Conservation (phyloP, 2,329 filamentous ascomycete species). For the Colletotrichum tofieldiae region DNA sequence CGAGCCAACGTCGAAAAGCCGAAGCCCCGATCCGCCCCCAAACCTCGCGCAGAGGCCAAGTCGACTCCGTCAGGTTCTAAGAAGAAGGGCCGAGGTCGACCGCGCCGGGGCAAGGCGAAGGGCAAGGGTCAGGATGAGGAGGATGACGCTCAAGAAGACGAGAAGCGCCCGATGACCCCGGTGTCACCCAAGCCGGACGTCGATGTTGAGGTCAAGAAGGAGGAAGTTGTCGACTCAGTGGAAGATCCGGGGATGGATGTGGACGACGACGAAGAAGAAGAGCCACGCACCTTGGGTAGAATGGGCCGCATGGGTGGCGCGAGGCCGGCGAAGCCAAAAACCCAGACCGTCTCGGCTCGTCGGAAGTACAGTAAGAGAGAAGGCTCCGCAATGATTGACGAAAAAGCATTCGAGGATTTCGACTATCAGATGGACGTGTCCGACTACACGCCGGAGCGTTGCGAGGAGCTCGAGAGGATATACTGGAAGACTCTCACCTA, state of each 20-base stretch:
- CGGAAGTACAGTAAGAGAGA: slow-evolving; percentile 89
- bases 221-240: slow-evolving; percentile 63
- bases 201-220: slow-evolving; percentile 48
- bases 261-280: slow-evolving; percentile 59
- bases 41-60: slow-evolving; percentile 46
- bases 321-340: slow-evolving; percentile 70
- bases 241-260: slow-evolving; percentile 60
- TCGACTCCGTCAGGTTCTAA: slow-evolving; percentile 53
- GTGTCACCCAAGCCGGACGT: slow-evolving; percentile 53
- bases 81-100: slow-evolving; percentile 59
- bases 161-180: slow-evolving; percentile 39
- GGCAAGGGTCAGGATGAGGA: slow-evolving; percentile 56
- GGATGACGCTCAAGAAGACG: slow-evolving; percentile 50
- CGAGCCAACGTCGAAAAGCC: slow-evolving; percentile 73
- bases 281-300: slow-evolving; percentile 51
- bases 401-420: slow-evolving; percentile 91
- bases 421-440: slow-evolving; percentile 91
- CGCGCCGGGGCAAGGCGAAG: slow-evolving; percentile 56
- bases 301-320: slow-evolving; percentile 65
- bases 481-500: slow-evolving; percentile 99
- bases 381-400: slow-evolving; percentile 84
- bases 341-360: slow-evolving; percentile 86
- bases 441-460: slow-evolving; percentile 91
- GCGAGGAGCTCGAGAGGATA: slow-evolving; percentile 91
- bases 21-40: slow-evolving; percentile 58